A percentile compares a stretch with the other conserved stretches of the same genome.
phyloP scores from a whole-genome alignment of 768 basidiomycete genomes.

The Phaffia australis region DNA sequence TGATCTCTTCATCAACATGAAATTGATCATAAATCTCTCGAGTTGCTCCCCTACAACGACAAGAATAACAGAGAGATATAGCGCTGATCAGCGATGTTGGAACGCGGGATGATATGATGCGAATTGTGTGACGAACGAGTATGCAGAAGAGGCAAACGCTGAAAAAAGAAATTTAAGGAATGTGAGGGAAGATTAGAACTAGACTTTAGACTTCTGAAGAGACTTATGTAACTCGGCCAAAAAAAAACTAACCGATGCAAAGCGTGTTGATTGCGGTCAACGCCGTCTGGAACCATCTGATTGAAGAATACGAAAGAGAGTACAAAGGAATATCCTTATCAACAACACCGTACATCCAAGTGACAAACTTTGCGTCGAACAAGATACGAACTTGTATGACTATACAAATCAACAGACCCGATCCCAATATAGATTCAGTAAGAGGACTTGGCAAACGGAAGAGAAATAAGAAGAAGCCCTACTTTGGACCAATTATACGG shows the following conservation, averaged over 20 bases:
- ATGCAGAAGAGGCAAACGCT: slow-evolving; percentile 19
- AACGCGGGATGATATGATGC: too few relatives aligned
- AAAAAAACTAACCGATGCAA: slow-evolving; percentile 3
- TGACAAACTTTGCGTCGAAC: too few relatives aligned
- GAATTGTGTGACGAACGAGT: neutral
- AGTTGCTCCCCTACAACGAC: neutral
- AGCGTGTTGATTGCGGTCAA: neutral
- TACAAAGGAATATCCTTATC: too few relatives aligned
- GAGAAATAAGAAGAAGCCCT: neutral
- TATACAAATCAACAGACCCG: too few relatives aligned
- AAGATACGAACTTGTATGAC: too few relatives aligned
- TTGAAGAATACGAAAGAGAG: too few relatives aligned
- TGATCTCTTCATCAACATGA: neutral
- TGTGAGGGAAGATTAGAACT: too few relatives aligned
- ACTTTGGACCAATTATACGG: slow-evolving; percentile 19
- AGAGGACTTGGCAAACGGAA: neutral
- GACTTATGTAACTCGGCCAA: neutral
- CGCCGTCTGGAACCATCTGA: slow-evolving; percentile 1
- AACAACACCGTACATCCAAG: too few relatives aligned
- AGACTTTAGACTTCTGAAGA: too few relatives aligned
- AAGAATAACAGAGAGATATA: too few relatives aligned
- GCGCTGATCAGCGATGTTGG: too few relatives aligned
- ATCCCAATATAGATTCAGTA: neutral
- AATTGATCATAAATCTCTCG: neutral
- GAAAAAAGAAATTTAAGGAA: neutral